phyloP scores from a whole-genome alignment of 1,284 basidiomycete genomes.

The Rhodotorula sp. region DNA sequence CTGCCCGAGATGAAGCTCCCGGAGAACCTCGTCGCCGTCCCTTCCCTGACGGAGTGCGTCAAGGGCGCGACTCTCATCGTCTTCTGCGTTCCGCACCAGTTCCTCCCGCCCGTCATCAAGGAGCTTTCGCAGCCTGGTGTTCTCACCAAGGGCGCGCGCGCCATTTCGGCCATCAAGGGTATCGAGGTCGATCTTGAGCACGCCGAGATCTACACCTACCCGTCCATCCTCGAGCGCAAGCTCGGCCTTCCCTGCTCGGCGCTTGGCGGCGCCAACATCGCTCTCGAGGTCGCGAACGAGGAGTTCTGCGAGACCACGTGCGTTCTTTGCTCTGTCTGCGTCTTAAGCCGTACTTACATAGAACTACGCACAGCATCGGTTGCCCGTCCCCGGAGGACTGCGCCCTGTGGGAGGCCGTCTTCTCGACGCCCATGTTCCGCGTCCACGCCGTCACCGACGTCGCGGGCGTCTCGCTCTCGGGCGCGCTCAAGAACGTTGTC shows the following conservation, averaged over 20 bases:
- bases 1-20: conserved; percentile 60
- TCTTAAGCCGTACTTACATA: too few relatives aligned
- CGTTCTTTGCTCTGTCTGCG: background rate
- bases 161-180: conserved; percentile 59
- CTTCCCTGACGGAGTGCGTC: conserved; percentile 57
- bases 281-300: conserved; percentile 59
- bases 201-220: conserved; percentile 51
- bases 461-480: conserved; percentile 60
- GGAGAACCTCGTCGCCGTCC: conserved; percentile 58
- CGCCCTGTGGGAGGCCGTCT: conserved; percentile 52
- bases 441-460: conserved; percentile 49
- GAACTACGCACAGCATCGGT: conserved; percentile 50
- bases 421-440: conserved; percentile 56
- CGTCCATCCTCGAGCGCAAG: conserved; percentile 59
- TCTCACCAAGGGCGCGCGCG: conserved; percentile 49
- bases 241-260: conserved; percentile 59
- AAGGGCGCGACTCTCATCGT: conserved; percentile 47
- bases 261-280: conserved; percentile 62
- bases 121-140: conserved; percentile 41
- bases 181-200: conserved; percentile 60
- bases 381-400: conserved; percentile 56
- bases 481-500: conserved; percentile 62
- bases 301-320: conserved; percentile 60
- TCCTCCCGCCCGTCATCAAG: conserved; percentile 49
- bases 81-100: conserved; percentile 44